Evolutionary conservation across 208 protist species (phyloP).

Genomic region (Jaenimonas drosophilae): DNA sequence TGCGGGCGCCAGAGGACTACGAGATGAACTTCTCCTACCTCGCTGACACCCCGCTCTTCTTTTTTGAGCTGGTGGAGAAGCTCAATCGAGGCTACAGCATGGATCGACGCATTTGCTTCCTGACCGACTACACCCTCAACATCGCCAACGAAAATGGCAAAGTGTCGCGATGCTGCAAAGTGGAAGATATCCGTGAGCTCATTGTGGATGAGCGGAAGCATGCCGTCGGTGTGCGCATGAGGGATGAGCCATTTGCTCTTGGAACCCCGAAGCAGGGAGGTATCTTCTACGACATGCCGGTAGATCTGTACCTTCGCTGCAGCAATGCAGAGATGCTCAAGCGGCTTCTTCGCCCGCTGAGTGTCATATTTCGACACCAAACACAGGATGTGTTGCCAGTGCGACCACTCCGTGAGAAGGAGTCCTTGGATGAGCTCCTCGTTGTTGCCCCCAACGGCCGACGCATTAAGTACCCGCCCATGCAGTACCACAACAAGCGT

Average conservation of each 20-base stretch:
- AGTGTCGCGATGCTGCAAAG: conserved; percentile 17
- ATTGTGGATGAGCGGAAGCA: conserved; percentile 6
- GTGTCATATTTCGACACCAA: conserved; percentile 4
- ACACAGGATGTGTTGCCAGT: conserved; percentile 8
- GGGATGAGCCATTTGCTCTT: conserved; percentile 13
- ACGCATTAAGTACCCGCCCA: conserved; percentile 15
- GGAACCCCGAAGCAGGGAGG: neutral
- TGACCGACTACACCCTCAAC: conserved; percentile 30
- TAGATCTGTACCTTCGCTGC: conserved; percentile 24
- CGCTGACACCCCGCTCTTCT: conserved; percentile 12
- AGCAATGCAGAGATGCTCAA: conserved; percentile 2
- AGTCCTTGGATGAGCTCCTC: conserved; percentile 12
- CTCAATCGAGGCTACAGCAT: conserved; percentile 4
- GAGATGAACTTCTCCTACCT: conserved; percentile 7
- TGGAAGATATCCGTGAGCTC: conserved; percentile 26
- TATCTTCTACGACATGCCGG: conserved; percentile 34
- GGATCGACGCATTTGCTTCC: conserved; percentile 20
- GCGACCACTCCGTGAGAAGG: conserved; percentile 3
- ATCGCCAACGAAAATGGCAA: conserved; percentile 7
- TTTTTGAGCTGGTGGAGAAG: conserved; percentile 13
- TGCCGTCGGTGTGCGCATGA: conserved; percentile 22
- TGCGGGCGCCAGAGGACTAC: too few relatives aligned
- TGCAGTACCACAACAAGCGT: too few relatives aligned
- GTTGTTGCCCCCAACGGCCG: conserved; percentile 21
- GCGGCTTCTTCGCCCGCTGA: conserved; percentile 6